Percentiles rank a stretch among this genome's conserved stretches.
Conservation (phyloP, 768 basidiomycete genomes). For the Clavulina sp. region DNA sequence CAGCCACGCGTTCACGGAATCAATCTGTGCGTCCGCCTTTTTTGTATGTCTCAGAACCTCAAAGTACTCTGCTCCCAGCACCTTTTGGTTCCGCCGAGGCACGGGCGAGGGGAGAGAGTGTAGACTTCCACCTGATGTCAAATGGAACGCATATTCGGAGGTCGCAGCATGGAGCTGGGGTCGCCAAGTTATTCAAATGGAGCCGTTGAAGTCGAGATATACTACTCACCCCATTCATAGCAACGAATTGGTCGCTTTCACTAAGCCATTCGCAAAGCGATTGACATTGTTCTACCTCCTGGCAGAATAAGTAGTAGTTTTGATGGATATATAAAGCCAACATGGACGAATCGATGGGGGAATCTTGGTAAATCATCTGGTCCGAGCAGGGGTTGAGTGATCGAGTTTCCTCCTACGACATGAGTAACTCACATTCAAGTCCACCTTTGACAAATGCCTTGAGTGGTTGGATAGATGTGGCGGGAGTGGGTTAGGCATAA, state of each 20-base stretch:
- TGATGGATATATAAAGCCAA: conserved; percentile 87
- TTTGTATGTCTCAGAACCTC: no score
- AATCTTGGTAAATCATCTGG: conserved; percentile 60
- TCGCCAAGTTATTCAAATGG: conserved; percentile 1
- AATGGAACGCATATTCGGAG: conserved; percentile 75
- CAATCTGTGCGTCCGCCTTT: no score
- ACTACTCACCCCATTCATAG: conserved; percentile 31
- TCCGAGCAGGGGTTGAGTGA: neutral
- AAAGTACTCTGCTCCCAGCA: conserved; percentile 80
- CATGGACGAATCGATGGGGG: conserved; percentile 79
- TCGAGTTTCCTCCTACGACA: neutral
- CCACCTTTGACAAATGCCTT: conserved; percentile 13
- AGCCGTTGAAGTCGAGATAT: conserved; percentile 21
- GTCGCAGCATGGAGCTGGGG: conserved; percentile 13
- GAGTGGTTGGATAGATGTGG: conserved; percentile 39
- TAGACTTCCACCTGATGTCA: conserved; percentile 65
- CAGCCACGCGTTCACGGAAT: no score
- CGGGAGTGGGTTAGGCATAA: conserved; percentile 28
- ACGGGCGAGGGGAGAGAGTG: conserved; percentile 81
- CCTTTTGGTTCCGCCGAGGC: conserved; percentile 55
- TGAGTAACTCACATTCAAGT: conserved; percentile 15
- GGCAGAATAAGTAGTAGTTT: conserved; percentile 77
- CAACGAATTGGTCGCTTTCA: conserved; percentile 48
- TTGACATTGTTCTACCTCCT: conserved; percentile 54
- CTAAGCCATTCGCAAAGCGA: conserved; percentile 59